A percentile compares a stretch with the other conserved stretches of the same genome.
These are phyloP conservation scores for Chytriomyces confervae DNA, from an alignment of 192 early-diverging fungal species.

Conservation along the genomic window DNA sequence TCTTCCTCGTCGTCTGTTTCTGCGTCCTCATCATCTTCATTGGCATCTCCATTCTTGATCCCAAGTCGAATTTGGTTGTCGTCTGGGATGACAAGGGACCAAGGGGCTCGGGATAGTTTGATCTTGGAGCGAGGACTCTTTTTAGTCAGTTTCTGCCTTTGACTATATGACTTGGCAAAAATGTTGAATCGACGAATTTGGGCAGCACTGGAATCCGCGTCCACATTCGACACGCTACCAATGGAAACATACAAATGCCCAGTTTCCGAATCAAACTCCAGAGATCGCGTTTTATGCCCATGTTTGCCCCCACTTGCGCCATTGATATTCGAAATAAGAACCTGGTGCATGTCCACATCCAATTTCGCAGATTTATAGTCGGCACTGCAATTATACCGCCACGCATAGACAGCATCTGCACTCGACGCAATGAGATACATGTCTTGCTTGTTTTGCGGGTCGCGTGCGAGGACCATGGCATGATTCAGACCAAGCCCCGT, in stretches of 20 bases:
- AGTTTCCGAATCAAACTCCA: constrained; percentile 32
- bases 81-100: too few relatives aligned
- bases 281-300: constrained; percentile 43
- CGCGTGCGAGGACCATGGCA: constrained; percentile 21
- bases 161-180: not conserved
- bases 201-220: constrained; percentile 35
- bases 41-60: not conserved
- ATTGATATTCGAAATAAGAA: constrained; percentile 44
- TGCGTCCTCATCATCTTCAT: not conserved
- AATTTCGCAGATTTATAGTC: not conserved
- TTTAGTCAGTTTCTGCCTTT: not conserved
- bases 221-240: constrained; percentile 42
- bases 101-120: not conserved
- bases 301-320: constrained; percentile 23
- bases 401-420: constrained; percentile 39
- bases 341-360: not conserved
- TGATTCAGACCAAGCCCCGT: constrained; percentile 37
- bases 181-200: constrained; percentile 39
- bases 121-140: not conserved
- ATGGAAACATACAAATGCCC: constrained; percentile 45
- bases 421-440: constrained; percentile 42
- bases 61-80: not conserved
- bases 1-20: not conserved
- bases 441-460: not conserved
- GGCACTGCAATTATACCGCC: constrained; percentile 15